Base-by-base conservation (phyloP, 176 grass and related monocot species). In the Oryza meyeriana region DNA sequence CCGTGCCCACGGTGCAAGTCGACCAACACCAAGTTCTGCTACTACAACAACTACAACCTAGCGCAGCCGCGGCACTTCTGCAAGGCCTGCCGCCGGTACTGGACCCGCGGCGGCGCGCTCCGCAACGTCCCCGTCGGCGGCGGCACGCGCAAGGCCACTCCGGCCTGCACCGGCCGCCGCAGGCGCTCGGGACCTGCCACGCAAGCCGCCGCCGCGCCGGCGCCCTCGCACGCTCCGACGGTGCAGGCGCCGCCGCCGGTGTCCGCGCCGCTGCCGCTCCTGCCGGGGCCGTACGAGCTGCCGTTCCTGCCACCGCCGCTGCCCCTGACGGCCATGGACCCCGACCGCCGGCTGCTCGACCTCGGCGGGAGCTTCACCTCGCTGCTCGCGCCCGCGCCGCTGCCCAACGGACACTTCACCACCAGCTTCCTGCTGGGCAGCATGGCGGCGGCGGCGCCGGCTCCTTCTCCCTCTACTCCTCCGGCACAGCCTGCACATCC, bases 41-140 rank as follows among this genome's bases (percentile, higher is more conserved):
- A 98, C 88, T 98, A 91, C 95, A 98, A 98, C 90, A 98, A 94
- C 84, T 94, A 98, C 92, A 98, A 93, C 84, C 81, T 85, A 6
- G 31, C 86, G 18, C 92, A 94, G 89, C 92, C 92, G 34, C 92
- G 92, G 11, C 89, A 94, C 84, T 94, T 91, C 89, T 94, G 92
- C 87, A 94, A 91, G 89, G 84, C 77, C 41, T 97, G 90, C 75
- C 90, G 90, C 57, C 87, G 90, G 30, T 92, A 89, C 87, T 92
- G 90, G 90, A 92, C 87, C 44, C 50, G 50, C 50, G 50, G 50
- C 50, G 50, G 50, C 50, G 50, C 88, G 1, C 88, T 83, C 64
- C 89, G 85, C 27, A 91, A 41, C 66, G 89, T 91, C 33, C 89
- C 89, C 8, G 89, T 91, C 2, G 89, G 89, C 0, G 89, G 89